Conservation (phyloP, 805 yeast genomes). For the Yamadazyma nakazawae region DNA sequence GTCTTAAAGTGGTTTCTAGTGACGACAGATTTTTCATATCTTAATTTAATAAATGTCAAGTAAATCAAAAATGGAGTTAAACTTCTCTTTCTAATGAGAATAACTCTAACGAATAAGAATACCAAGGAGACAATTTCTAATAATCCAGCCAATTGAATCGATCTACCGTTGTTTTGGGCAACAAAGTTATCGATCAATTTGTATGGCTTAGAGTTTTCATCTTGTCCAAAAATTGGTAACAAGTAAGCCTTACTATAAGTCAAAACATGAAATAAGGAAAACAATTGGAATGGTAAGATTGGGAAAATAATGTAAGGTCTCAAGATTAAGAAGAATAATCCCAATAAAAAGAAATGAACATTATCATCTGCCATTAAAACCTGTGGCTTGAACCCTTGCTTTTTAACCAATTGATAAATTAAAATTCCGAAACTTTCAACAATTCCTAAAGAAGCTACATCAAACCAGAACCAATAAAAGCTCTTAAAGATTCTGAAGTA, state of each 20-base stretch:
- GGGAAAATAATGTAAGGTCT: constrained; percentile 62
- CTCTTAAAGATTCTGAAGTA: constrained; percentile 27
- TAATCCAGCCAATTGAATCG: constrained; percentile 38
- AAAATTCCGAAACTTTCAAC: constrained; percentile 75
- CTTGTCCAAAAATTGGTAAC: constrained; percentile 56
- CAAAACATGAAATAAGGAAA: constrained; percentile 78
- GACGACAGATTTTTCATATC: constrained; percentile 73
- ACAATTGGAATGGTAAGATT: constrained; percentile 68
- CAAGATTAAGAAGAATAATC: constrained; percentile 47
- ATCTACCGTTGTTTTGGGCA: constrained; percentile 31
- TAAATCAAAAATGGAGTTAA: constrained; percentile 56
- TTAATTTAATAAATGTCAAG: constrained; percentile 64
- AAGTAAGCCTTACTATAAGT: constrained; percentile 64
- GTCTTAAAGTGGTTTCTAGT: constrained; percentile 66
- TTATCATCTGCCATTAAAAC: constrained; percentile 52
- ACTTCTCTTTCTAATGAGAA: constrained; percentile 61
- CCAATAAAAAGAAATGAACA: constrained; percentile 62
- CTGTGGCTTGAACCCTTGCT: constrained; percentile 22
- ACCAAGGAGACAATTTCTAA: constrained; percentile 43
- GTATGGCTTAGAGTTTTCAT: constrained; percentile 22
- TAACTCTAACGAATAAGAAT: constrained; percentile 46
- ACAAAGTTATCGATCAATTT: constrained; percentile 41
- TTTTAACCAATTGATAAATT: constrained; percentile 50
- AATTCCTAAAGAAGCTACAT: constrained; percentile 59
- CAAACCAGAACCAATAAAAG: constrained; percentile 45